phyloP scores from a whole-genome alignment of 2,329 filamentous ascomycete species.

The Aspergillus ruber region DNA sequence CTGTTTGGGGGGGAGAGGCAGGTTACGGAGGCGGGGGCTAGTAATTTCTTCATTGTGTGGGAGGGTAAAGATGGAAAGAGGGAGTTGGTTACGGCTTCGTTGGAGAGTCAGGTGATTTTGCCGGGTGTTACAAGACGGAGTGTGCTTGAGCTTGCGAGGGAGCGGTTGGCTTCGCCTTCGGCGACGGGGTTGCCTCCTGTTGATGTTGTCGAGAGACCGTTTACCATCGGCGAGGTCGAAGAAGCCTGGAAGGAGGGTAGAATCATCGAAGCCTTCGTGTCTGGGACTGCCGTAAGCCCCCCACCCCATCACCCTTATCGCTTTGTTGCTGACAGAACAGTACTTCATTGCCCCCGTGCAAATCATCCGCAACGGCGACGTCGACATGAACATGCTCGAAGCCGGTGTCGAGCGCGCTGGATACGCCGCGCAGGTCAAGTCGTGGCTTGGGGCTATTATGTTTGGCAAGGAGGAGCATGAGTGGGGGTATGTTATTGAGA shows the following conservation, averaged over 20 bases:
- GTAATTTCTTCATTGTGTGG: conserved; percentile 88
- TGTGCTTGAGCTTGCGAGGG: conserved; percentile 64
- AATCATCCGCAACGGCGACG: conserved; percentile 60
- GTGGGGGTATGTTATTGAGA: conserved; percentile 63
- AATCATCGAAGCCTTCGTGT: conserved; percentile 76
- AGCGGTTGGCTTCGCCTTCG: conserved; percentile 44
- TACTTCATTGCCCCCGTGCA: conserved; percentile 66
- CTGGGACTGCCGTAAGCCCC: conserved; percentile 70
- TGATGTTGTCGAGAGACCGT: conserved; percentile 74
- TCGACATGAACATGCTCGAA: conserved; percentile 51
- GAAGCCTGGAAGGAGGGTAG: conserved; percentile 68
- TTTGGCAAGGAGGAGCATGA: conserved; percentile 62
- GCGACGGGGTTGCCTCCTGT: conserved; percentile 56
- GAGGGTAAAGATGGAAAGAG: conserved; percentile 51
- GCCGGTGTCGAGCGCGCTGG: conserved; percentile 23
- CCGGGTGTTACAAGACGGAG: conserved; percentile 83
- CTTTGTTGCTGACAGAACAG: conserved; percentile 29
- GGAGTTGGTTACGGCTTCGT: conserved; percentile 74
- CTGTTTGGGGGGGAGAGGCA: conserved; percentile 69
- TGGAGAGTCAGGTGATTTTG: conserved; percentile 77
- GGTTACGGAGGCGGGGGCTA: conserved; percentile 86
- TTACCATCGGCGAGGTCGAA: conserved; percentile 71
- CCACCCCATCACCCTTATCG: not conserved
- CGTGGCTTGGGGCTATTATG: conserved; percentile 66
- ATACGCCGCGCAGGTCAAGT: conserved; percentile 49